Evolutionary conservation across 2,329 filamentous ascomycete species (phyloP).

Genomic region (Beauveria bassiana): DNA sequence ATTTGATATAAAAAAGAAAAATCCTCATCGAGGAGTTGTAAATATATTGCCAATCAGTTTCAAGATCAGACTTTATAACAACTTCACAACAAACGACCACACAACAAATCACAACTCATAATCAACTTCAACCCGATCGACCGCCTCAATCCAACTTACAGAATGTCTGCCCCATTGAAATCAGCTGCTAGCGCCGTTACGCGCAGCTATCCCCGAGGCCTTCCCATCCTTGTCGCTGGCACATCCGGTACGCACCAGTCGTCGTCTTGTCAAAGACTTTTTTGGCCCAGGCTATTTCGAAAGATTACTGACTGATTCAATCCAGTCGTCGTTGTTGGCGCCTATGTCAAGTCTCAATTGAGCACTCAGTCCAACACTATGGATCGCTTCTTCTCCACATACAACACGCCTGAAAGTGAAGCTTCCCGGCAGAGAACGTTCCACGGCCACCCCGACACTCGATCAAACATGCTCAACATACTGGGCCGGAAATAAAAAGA

Average conservation of each 20-base stretch:
- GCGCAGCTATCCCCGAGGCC: background rate
- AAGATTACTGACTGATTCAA: background rate
- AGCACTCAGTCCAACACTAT: constrained; percentile 25
- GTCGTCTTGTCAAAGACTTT: background rate
- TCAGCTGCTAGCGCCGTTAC: constrained; percentile 5
- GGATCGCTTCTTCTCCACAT: constrained; percentile 30
- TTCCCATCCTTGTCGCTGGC: constrained; percentile 5
- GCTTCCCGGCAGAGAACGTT: constrained; percentile 25
- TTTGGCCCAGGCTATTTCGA: too few relatives aligned
- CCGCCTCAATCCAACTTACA: background rate
- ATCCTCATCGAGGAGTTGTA: background rate
- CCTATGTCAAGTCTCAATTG: constrained; percentile 27
- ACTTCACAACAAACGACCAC: background rate
- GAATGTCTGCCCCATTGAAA: constrained; percentile 5
- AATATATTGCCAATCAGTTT: background rate
- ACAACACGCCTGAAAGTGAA: constrained; percentile 31
- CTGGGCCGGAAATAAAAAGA: constrained; percentile 22
- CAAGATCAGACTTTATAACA: background rate
- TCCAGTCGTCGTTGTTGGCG: constrained; percentile 17
- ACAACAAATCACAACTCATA: background rate
- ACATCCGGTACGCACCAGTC: background rate
- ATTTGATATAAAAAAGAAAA: background rate
- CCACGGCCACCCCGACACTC: constrained; percentile 25
- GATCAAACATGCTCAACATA: constrained; percentile 27
- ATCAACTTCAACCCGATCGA: background rate